phyloP scores from a whole-genome alignment of 2,329 filamentous ascomycete genomes.

The Ceratocystis cacaofunesta region DNA sequence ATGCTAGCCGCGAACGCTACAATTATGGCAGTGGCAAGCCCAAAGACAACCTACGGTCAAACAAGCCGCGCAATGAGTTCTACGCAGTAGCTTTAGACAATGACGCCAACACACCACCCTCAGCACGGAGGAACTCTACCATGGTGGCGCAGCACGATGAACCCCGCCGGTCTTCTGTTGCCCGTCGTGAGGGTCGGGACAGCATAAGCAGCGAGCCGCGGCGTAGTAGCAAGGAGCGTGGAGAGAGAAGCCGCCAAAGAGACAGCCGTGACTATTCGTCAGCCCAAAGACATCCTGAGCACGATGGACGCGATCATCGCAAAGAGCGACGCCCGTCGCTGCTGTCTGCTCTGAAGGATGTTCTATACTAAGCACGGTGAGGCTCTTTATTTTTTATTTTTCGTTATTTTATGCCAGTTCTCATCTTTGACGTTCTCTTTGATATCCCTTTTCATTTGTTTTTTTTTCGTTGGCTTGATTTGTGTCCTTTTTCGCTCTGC shows the following conservation, averaged over 20 bases:
- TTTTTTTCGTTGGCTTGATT: neutral
- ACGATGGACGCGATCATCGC: constrained; percentile 20
- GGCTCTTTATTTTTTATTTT: constrained; percentile 5
- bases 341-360: constrained; percentile 43
- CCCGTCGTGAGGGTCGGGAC: constrained; percentile 24
- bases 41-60: neutral
- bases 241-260: neutral
- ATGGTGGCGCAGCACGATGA: constrained; percentile 1
- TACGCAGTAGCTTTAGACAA: constrained; percentile 17
- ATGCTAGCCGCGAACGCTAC: constrained; percentile 22
- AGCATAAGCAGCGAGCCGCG: constrained; percentile 25
- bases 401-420: neutral
- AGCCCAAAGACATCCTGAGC: constrained; percentile 25
- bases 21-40: constrained; percentile 18
- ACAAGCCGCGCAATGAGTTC: constrained; percentile 17
- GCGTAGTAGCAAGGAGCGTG: constrained; percentile 17
- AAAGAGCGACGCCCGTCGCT: constrained; percentile 37
- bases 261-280: constrained; percentile 1
- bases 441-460: neutral
- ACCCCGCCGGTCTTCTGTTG: neutral
- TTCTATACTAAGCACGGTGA: constrained; percentile 38
- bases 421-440: too few species aligned
- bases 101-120: constrained; percentile 13
- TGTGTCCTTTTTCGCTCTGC: too few species aligned
- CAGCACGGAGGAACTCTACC: constrained; percentile 8